Evolutionary conservation across 495 filamentous ascomycete genomes (phyloP).

Genomic region (Cairneyella variabilis): DNA sequence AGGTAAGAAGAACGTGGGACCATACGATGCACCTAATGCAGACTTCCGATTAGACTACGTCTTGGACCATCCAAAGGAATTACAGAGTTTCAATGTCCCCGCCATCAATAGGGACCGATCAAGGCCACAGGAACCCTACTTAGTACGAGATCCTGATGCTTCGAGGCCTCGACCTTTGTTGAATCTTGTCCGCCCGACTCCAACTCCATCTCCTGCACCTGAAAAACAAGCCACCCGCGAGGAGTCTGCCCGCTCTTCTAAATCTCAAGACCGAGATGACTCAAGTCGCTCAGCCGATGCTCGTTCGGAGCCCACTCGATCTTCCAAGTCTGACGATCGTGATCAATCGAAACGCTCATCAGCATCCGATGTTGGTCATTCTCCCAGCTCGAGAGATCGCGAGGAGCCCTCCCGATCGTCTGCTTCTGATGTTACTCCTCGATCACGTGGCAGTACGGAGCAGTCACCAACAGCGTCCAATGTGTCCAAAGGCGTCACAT

Average conservation of each 20-base stretch:
- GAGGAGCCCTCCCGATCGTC: background rate
- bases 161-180: conserved; percentile 37
- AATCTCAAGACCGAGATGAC: too few species aligned
- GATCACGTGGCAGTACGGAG: conserved; percentile 2
- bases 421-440: conserved; percentile 13
- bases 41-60: conserved; percentile 50
- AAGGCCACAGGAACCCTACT: conserved; percentile 4
- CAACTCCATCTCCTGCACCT: conserved; percentile 35
- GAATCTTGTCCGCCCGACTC: conserved; percentile 49
- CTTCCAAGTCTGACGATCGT: background rate
- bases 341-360: background rate
- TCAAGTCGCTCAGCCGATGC: background rate
- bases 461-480: conserved; percentile 25
- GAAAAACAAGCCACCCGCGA: conserved; percentile 22
- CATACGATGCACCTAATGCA: conserved; percentile 50
- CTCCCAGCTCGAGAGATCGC: conserved; percentile 6
- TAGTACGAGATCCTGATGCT: conserved; percentile 32
- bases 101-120: conserved; percentile 6
- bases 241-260: conserved; percentile 7
- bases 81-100: conserved; percentile 26
- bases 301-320: background rate
- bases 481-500: conserved; percentile 51
- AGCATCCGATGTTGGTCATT: background rate
- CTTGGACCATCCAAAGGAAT: conserved; percentile 34
- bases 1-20: conserved; percentile 37